Evolutionary conservation across 2,329 filamentous ascomycete genomes (phyloP), one percentile per base, ranked within the genome.

Genomic region (Claviceps cyperi): DNA sequence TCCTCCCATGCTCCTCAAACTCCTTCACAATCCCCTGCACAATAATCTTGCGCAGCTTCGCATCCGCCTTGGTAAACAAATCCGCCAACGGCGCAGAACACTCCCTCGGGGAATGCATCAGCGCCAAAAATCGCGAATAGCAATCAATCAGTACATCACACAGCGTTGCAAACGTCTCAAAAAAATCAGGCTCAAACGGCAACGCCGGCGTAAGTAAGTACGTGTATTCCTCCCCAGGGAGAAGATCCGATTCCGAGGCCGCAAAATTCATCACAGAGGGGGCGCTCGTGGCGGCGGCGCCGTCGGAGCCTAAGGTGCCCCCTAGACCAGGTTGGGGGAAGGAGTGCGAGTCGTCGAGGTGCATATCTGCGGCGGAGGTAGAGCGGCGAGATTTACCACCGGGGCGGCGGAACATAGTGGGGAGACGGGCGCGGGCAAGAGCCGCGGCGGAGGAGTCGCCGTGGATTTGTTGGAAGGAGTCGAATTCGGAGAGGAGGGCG

Each of bases 151-250:
- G 71, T 3, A 94, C 87, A 62, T 98, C 92, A 69, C 92, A 97
- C 6, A 98, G 74, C 13, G 92, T 96, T 14, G 89, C 84, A 69
- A 97, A 97, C 0, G 90, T 96, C 69, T 94, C 89, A 65, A 91
- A 92, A 61, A 95, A 98, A 66, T 98, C 92, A 0, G 92, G 92
- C 56, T 97, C 90, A 62, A 98, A 98, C 0, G 92, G 92, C 46
- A 98, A 70, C 15, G 82, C 84, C 0, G 92, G 92, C n/a, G 91
- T 97, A 19, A 96, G 75, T 1, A 98, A 74, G 63, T 91, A 83
- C 0, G 81, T 80, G 64, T 96, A 98, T 60, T 94, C 87, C 61
- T 94, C 89, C 38, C 89, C 88, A 0, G 85, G 83, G 1, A 86
- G 70, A 22, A 88, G 73, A 55, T 88, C 85, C 7, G 73, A 76